Percentiles rank a stretch among this genome's conserved stretches.
Evolutionary conservation across 768 basidiomycete genomes (phyloP).

Genomic region (Collybia mongolica): DNA sequence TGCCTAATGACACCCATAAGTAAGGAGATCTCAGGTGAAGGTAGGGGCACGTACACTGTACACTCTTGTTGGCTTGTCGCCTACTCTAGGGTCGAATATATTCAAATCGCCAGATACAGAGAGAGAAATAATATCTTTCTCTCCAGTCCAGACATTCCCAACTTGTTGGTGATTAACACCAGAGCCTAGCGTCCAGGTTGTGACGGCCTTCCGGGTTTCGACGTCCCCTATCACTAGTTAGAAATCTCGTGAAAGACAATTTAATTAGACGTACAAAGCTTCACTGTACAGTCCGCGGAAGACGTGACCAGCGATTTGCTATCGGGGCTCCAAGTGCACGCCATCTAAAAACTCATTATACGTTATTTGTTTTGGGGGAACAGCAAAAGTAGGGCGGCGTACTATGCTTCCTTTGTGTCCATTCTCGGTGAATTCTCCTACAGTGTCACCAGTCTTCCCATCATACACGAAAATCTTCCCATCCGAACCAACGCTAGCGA

Average conservation of each 20-base stretch:
- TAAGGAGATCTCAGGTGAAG: background rate
- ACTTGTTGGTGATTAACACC: conserved; percentile 83
- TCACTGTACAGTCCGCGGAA: conserved; percentile 84
- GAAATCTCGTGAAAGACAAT: background rate
- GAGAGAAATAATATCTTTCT: conserved; percentile 73
- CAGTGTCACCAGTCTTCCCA: conserved; percentile 81
- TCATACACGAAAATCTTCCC: conserved; percentile 87
- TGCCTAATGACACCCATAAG: conserved; percentile 43
- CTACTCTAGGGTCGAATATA: conserved; percentile 73
- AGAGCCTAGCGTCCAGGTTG: conserved; percentile 70
- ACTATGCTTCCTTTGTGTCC: conserved; percentile 79
- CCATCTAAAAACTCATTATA: conserved; percentile 45
- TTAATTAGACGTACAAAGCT: conserved; percentile 60
- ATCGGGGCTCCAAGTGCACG: conserved; percentile 78
- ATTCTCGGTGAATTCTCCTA: conserved; percentile 64
- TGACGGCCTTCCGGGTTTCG: conserved; percentile 61
- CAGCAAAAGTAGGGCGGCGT: conserved; percentile 28
- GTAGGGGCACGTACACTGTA: conserved; percentile 47
- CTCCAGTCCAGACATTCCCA: conserved; percentile 81
- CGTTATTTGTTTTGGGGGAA: background rate
- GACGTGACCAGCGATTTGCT: conserved; percentile 77
- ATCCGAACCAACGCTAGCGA: conserved; percentile 90
- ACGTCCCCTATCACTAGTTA: conserved; percentile 66
- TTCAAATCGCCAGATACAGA: conserved; percentile 82
- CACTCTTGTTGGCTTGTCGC: conserved; percentile 57